A percentile compares a stretch with the other conserved stretches of the same genome.
Evolutionary conservation across 805 yeast species (phyloP).

Genomic region (Hemisphaericaspora nanyangensis): DNA sequence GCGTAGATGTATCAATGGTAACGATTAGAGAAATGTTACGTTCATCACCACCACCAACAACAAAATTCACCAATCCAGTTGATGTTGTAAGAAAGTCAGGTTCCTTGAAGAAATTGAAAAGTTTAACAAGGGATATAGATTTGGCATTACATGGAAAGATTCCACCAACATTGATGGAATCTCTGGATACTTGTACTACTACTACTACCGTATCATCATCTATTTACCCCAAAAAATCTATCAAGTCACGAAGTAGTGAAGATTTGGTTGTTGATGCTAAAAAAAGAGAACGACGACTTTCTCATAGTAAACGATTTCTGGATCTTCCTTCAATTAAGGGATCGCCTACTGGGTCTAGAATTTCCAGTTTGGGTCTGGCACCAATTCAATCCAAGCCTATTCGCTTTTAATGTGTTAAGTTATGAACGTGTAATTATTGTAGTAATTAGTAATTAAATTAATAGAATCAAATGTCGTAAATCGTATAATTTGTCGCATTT

Average conservation of each 20-base stretch:
- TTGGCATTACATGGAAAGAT: neutral
- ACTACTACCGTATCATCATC: neutral
- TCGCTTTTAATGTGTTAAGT: neutral
- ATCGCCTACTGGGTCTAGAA: constrained; percentile 5
- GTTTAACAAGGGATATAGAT: constrained; percentile 17
- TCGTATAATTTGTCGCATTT: too few relatives aligned
- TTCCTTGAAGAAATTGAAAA: constrained; percentile 30
- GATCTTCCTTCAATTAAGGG: constrained; percentile 9
- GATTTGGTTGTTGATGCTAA: neutral
- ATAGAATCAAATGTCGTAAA: too few relatives aligned
- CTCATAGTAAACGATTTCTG: constrained; percentile 7
- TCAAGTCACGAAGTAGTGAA: neutral
- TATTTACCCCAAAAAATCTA: too few relatives aligned
- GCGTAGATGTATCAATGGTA: constrained; percentile 7
- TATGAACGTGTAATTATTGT: neutral
- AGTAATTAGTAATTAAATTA: too few relatives aligned
- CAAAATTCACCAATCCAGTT: neutral
- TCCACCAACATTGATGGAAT: neutral
- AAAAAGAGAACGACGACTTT: constrained; percentile 2
- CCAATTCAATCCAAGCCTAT: constrained; percentile 1
- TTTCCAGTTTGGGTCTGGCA: neutral
- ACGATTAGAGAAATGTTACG: constrained; percentile 11
- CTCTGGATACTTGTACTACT: neutral
- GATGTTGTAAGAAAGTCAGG: constrained; percentile 18
- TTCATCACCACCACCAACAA: constrained; percentile 21